Evolutionary conservation across 257 asterid genomes (phyloP).

Genomic region (Fraxinus americana): DNA sequence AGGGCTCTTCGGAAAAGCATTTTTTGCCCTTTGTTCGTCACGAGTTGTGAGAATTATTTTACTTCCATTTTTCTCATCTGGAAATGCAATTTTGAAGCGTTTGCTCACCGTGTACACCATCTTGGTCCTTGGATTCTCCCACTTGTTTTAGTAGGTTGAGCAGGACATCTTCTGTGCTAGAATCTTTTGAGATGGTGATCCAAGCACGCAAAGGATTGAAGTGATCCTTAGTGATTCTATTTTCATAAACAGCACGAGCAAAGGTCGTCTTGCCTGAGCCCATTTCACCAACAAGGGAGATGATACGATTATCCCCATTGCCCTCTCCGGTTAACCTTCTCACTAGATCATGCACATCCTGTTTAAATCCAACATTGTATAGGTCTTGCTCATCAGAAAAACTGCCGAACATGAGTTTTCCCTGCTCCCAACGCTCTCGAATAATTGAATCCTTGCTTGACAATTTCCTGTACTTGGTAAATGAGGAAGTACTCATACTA

Average conservation of each 20-base stretch:
- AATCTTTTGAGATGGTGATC: conserved; percentile 24
- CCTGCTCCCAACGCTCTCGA: conserved; percentile 8
- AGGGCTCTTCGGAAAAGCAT: too few species aligned
- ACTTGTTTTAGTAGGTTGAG: conserved; percentile 32
- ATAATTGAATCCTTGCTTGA: background rate
- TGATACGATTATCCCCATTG: background rate
- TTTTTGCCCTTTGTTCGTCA: too few species aligned
- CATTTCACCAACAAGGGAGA: conserved; percentile 31
- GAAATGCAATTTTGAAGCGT: background rate
- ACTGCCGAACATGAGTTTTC: conserved; percentile 13
- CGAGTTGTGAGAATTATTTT: too few species aligned
- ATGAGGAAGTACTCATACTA: background rate
- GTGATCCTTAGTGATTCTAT: conserved; percentile 7
- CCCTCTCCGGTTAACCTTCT: background rate
- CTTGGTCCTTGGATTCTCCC: conserved; percentile 21
- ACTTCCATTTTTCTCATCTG: too few species aligned
- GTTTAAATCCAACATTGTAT: conserved; percentile 17
- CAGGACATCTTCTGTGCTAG: conserved; percentile 15
- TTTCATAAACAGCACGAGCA: conserved; percentile 31
- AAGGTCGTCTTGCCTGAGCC: conserved; percentile 48
- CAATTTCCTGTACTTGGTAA: background rate
- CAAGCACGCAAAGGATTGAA: conserved; percentile 29
- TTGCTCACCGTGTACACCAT: background rate
- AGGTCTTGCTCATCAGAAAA: conserved; percentile 26
- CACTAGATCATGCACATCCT: background rate